A percentile compares a stretch with the other conserved stretches of the same genome.
These are phyloP conservation scores for Penicillium vulpinum DNA, from an alignment of 2,329 filamentous ascomycete genomes.

Conservation along the genomic window DNA sequence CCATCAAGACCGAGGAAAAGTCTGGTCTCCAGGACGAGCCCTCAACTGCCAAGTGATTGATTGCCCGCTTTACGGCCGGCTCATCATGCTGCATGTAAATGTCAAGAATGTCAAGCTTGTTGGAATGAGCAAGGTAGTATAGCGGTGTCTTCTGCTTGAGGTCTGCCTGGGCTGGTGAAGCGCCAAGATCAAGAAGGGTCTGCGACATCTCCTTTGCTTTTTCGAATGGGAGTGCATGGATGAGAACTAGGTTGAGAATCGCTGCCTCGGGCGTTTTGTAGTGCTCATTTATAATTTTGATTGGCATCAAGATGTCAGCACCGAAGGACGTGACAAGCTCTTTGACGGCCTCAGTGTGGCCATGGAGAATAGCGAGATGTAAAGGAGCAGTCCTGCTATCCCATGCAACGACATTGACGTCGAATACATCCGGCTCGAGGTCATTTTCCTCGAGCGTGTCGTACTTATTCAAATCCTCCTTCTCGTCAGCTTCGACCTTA, in stretches of 20 bases:
- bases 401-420: constrained; percentile 78
- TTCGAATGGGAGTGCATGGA: constrained; percentile 62
- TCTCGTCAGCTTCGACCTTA: constrained; percentile 54
- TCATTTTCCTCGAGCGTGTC: constrained; percentile 54
- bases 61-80: constrained; percentile 60
- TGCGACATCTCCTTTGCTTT: constrained; percentile 66
- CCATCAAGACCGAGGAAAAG: constrained; percentile 56
- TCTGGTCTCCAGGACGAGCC: constrained; percentile 33
- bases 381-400: constrained; percentile 72
- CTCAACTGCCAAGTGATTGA: constrained; percentile 64
- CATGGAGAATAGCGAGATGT: constrained; percentile 75
- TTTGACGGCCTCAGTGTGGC: constrained; percentile 68
- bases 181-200: constrained; percentile 67
- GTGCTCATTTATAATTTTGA: constrained; percentile 59
- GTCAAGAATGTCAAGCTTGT: constrained; percentile 48
- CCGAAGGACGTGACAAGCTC: constrained; percentile 71
- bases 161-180: constrained; percentile 72
- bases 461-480: constrained; percentile 43
- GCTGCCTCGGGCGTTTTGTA: constrained; percentile 56
- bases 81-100: constrained; percentile 56
- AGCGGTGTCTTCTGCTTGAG: constrained; percentile 64
- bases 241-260: constrained; percentile 70
- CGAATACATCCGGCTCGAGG: constrained; percentile 74
- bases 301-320: constrained; percentile 71
- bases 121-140: constrained; percentile 61